phyloP scores from a whole-genome alignment of 805 yeast species.

The Sungouiozyma intestinalis region DNA sequence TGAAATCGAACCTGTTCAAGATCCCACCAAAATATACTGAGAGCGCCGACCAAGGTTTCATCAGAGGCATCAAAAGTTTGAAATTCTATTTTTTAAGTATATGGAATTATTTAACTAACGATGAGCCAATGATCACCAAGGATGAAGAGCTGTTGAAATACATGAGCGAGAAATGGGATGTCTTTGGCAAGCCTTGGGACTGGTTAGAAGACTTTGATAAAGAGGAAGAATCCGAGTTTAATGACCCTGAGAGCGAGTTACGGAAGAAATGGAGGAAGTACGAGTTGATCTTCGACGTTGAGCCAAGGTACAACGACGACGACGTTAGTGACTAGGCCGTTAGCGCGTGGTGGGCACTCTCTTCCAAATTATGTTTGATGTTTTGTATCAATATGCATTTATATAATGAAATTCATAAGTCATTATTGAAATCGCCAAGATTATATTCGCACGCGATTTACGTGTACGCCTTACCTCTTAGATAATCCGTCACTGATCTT shows the following conservation, averaged over 20 bases:
- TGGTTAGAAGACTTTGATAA: conserved; percentile 33
- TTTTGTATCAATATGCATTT: background rate
- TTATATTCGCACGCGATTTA: no score
- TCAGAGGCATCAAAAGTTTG: conserved; percentile 71
- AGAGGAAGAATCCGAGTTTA: conserved; percentile 24
- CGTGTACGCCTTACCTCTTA: no score
- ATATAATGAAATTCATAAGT: background rate
- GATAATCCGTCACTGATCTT: no score
- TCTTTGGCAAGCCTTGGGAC: conserved; percentile 22
- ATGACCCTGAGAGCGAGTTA: conserved; percentile 21
- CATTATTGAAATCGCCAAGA: no score
- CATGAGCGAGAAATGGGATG: conserved; percentile 12
- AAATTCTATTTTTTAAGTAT: conserved; percentile 53
- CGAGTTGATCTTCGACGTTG: conserved; percentile 27
- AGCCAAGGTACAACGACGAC: conserved; percentile 24
- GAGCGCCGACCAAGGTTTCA: conserved; percentile 61
- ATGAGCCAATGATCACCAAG: conserved; percentile 19
- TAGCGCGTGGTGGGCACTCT: no score
- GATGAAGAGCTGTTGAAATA: conserved; percentile 15
- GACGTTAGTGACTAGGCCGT: conserved; percentile 21
- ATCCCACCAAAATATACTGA: conserved; percentile 65
- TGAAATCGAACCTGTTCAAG: conserved; percentile 29
- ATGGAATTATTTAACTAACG: conserved; percentile 44
- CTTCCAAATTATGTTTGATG: no score
- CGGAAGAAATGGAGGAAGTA: conserved; percentile 30